Conservation (phyloP, 1,139 yeast species). For the Kodamaea fungicola region DNA sequence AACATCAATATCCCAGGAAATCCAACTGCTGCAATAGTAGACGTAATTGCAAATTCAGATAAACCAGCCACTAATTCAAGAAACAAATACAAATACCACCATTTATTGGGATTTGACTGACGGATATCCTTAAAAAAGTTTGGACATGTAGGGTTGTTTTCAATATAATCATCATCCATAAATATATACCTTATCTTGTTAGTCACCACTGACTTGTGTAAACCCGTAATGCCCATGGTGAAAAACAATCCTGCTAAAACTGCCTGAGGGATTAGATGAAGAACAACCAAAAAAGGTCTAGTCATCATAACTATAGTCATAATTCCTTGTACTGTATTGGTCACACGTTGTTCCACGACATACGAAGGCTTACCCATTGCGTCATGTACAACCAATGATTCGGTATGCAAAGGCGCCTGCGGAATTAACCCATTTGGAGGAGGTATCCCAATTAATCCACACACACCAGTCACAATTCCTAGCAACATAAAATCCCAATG, state of each 20-base stretch:
- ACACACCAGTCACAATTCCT: slow-evolving; percentile 81
- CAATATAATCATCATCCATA: slow-evolving; percentile 52
- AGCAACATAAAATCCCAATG: slow-evolving; percentile 89
- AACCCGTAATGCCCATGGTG: slow-evolving; percentile 85
- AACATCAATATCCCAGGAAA: slow-evolving; percentile 76
- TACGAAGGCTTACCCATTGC: slow-evolving; percentile 42
- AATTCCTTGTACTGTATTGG: slow-evolving; percentile 81
- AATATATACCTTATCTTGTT: slow-evolving; percentile 60
- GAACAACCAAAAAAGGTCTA: slow-evolving; percentile 74
- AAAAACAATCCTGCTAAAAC: slow-evolving; percentile 89
- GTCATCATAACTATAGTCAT: slow-evolving; percentile 86
- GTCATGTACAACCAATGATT: slow-evolving; percentile 65
- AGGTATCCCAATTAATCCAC: slow-evolving; percentile 87
- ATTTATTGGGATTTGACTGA: slow-evolving; percentile 36
- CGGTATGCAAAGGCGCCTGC: slow-evolving; percentile 93
- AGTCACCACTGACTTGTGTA: slow-evolving; percentile 64
- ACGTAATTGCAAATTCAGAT: slow-evolving; percentile 81
- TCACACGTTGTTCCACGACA: slow-evolving; percentile 86
- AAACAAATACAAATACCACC: slow-evolving; percentile 52
- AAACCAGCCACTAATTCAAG: slow-evolving; percentile 67
- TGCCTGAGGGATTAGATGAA: slow-evolving; percentile 90
- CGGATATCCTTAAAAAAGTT: slow-evolving; percentile 32
- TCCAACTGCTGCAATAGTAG: slow-evolving; percentile 89
- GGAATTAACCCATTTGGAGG: slow-evolving; percentile 97
- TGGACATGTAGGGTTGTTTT: slow-evolving; percentile 35